A percentile compares a stretch with the other conserved stretches of the same genome.
These are phyloP conservation scores for Ramularia collo-cygni DNA, from an alignment of 2,329 filamentous ascomycete species.

Conservation along the genomic window DNA sequence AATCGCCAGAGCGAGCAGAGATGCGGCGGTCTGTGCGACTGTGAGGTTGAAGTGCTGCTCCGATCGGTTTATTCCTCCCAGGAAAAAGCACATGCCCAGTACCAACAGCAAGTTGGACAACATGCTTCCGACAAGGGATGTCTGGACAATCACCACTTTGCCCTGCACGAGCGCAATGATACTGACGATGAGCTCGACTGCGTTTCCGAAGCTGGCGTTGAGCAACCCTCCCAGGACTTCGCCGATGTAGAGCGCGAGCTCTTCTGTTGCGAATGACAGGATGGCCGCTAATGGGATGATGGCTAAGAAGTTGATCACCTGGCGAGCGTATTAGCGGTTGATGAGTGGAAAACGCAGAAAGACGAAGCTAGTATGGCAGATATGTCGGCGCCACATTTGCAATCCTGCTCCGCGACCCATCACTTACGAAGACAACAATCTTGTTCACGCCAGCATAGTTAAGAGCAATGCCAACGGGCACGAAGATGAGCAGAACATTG, in stretches of 20 bases:
- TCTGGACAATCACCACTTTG: slow-evolving; percentile 81
- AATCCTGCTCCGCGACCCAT: no score
- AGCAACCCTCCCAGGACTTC: slow-evolving; percentile 83
- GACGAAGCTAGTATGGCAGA: no score
- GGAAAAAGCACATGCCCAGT: slow-evolving; percentile 88
- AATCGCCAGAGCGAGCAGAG: slow-evolving; percentile 70
- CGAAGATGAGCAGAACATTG: slow-evolving; percentile 72
- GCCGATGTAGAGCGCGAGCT: slow-evolving; percentile 69
- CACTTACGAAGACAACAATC: slow-evolving; percentile 60
- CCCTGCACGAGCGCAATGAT: slow-evolving; percentile 70
- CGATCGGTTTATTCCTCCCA: slow-evolving; percentile 67
- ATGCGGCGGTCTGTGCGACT: slow-evolving; percentile 83
- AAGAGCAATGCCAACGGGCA: slow-evolving; percentile 68
- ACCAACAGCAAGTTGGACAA: slow-evolving; percentile 85
- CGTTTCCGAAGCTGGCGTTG: slow-evolving; percentile 80
- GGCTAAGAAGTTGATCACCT: slow-evolving; percentile 89
- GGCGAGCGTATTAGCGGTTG: no score
- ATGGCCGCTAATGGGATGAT: slow-evolving; percentile 85
- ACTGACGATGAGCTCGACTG: slow-evolving; percentile 50
- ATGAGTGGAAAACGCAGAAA: no score
- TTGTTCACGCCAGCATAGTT: slow-evolving; percentile 56
- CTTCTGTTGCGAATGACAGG: slow-evolving; percentile 82
- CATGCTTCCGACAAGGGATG: slow-evolving; percentile 85
- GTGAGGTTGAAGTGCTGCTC: slow-evolving; percentile 90
- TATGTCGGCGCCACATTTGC: no score